phyloP scores from a whole-genome alignment of 495 filamentous ascomycete genomes.

The Neurospora sp. region DNA sequence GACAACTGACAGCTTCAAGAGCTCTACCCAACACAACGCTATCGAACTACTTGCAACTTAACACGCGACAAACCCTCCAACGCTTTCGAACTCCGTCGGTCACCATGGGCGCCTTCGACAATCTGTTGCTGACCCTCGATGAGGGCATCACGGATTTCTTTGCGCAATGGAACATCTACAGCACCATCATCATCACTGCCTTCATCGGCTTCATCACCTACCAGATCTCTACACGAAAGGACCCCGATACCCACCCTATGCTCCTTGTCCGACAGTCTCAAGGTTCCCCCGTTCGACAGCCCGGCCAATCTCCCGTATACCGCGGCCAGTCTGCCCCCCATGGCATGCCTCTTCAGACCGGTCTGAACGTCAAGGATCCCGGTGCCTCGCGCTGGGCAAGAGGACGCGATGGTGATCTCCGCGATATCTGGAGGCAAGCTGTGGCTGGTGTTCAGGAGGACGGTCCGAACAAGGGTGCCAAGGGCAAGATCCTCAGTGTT shows the following conservation, averaged over 20 bases:
- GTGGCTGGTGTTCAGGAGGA: slow-evolving; percentile 52
- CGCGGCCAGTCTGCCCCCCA: slow-evolving; percentile 73
- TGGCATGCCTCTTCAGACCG: slow-evolving; percentile 69
- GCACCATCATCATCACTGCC: slow-evolving; percentile 51
- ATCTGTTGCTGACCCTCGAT: slow-evolving; percentile 53
- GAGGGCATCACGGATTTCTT: slow-evolving; percentile 55
- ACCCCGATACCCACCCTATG: slow-evolving; percentile 86
- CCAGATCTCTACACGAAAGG: slow-evolving; percentile 39
- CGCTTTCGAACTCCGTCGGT: background rate
- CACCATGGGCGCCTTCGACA: slow-evolving; percentile 26
- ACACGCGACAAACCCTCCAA: background rate
- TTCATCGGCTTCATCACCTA: slow-evolving; percentile 46
- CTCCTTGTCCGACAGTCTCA: slow-evolving; percentile 78
- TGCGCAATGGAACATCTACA: slow-evolving; percentile 70
- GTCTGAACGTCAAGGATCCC: slow-evolving; percentile 76
- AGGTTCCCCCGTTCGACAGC: slow-evolving; percentile 65
- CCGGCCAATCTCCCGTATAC: slow-evolving; percentile 75
- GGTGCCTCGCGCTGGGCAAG: slow-evolving; percentile 71
- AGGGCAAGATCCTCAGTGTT: slow-evolving; percentile 72
- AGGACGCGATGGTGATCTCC: slow-evolving; percentile 79
- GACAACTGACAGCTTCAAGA: background rate
- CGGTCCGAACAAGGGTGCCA: slow-evolving; percentile 46
- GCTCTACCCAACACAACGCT: slow-evolving; percentile 1
- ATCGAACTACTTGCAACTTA: background rate
- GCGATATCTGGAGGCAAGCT: slow-evolving; percentile 83